A percentile compares a stretch with the other conserved stretches of the same genome.
Evolutionary conservation across 805 yeast species (phyloP).

Genomic region (Grigorovia jiainica): DNA sequence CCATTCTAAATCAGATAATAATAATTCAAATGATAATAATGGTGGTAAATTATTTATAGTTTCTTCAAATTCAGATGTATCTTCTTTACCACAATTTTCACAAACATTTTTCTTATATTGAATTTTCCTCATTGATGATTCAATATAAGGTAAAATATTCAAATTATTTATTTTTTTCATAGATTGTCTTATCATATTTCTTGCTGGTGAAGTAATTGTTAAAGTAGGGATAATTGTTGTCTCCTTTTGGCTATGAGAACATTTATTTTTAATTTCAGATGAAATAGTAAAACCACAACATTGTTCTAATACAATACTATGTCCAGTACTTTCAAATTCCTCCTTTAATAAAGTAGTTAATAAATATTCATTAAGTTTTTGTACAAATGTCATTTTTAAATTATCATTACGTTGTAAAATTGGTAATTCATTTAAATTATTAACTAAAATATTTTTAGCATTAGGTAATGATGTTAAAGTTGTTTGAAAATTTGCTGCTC

Average conservation of each 20-base stretch:
- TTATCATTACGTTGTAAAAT: constrained; percentile 2
- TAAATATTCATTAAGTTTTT: constrained; percentile 22
- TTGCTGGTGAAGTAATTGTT: constrained; percentile 21
- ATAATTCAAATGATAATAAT: constrained; percentile 51
- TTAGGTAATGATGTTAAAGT: constrained; percentile 37
- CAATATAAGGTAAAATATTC: constrained; percentile 48
- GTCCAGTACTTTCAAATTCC: constrained; percentile 17
- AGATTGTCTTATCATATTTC: constrained; percentile 19
- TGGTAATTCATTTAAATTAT: constrained; percentile 12
- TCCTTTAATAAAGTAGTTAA: constrained; percentile 19
- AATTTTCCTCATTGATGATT: constrained; percentile 46
- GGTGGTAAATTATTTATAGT: constrained; percentile 52
- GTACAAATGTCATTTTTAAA: constrained; percentile 13
- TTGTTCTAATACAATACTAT: constrained; percentile 21
- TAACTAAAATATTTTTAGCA: constrained; percentile 26
- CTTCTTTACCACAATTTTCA: constrained; percentile 42
- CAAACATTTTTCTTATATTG: constrained; percentile 44
- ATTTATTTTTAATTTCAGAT: constrained; percentile 16
- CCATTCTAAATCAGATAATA: constrained; percentile 47
- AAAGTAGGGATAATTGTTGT: constrained; percentile 17
- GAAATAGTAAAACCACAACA: constrained; percentile 25
- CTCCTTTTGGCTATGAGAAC: constrained; percentile 16
- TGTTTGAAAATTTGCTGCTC: constrained; percentile 69
- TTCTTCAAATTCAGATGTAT: constrained; percentile 44
- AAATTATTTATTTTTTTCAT: constrained; percentile 28